phyloP scores from a whole-genome alignment of 73 alveolate species.

The Symbiodinium pilosum region DNA sequence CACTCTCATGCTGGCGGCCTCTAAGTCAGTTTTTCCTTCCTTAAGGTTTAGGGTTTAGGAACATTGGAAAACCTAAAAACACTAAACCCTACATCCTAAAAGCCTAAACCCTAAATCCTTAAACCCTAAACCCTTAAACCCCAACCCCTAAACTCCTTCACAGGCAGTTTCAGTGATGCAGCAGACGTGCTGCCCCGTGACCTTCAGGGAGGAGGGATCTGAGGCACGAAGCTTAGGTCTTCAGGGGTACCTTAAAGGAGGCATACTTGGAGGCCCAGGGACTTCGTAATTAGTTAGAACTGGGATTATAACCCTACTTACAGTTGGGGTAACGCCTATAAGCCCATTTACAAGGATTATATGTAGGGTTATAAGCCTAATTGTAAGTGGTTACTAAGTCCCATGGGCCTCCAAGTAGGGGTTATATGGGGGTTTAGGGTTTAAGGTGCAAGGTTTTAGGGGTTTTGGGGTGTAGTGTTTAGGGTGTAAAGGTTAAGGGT shows the following conservation, averaged over 20 bases:
- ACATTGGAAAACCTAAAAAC: neutral
- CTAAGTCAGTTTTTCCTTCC: too few relatives aligned
- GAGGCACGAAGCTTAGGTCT: neutral
- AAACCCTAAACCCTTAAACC: neutral
- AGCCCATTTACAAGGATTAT: neutral
- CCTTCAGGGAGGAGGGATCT: slow-evolving; percentile 20
- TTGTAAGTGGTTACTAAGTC: too few relatives aligned
- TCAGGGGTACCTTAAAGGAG: neutral
- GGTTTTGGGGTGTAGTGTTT: neutral
- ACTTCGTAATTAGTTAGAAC: neutral
- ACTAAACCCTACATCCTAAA: neutral
- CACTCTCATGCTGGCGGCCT: too few relatives aligned
- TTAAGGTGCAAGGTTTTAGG: too few relatives aligned
- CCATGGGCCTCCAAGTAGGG: too few relatives aligned
- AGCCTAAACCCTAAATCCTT: neutral
- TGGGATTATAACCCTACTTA: too few relatives aligned
- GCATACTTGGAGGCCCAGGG: neutral
- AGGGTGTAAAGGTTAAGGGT: neutral
- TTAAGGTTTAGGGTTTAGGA: neutral
- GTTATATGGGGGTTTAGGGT: too few relatives aligned
- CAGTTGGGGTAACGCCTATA: too few relatives aligned
- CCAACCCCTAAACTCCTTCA: neutral
- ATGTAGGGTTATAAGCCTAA: too few relatives aligned
- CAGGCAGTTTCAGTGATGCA: slow-evolving; percentile 51
- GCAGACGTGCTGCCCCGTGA: slow-evolving; percentile 75